A percentile compares a stretch with the other conserved stretches of the same genome.
These are phyloP conservation scores for Podaxis sp. DNA, from an alignment of 768 basidiomycete genomes.

Conservation along the genomic window DNA sequence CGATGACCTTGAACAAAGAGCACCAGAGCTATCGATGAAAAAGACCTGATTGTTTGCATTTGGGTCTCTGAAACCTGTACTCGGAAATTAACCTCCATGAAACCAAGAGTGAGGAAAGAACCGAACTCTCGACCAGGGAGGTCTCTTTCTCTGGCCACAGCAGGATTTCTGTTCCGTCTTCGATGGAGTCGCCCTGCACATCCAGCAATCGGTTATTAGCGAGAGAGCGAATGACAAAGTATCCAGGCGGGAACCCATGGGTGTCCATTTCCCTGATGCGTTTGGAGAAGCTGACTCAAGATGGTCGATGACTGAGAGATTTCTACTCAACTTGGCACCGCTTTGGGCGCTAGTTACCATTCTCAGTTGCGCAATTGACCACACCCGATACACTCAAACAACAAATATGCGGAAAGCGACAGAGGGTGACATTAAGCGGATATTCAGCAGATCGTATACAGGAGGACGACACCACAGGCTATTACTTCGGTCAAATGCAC, in stretches of 20 bases:
- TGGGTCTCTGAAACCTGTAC: conserved; percentile 44
- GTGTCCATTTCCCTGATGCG: conserved; percentile 19
- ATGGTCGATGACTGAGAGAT: background rate
- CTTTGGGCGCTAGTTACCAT: background rate
- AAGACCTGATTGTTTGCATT: conserved; percentile 81
- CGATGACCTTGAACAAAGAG: conserved; percentile 72
- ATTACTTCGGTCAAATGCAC: conserved; percentile 13
- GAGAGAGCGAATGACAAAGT: conserved; percentile 61
- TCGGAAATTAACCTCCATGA: background rate
- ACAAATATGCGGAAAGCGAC: background rate
- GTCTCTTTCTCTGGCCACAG: conserved; percentile 75
- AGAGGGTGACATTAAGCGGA: conserved; percentile 4
- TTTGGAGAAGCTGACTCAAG: background rate
- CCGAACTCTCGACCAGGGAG: conserved; percentile 75
- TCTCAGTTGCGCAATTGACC: background rate
- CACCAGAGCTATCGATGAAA: conserved; percentile 78
- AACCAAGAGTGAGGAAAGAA: background rate
- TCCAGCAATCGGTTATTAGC: conserved; percentile 58
- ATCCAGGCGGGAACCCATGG: conserved; percentile 52
- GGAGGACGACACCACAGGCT: conserved; percentile 1
- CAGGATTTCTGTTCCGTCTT: conserved; percentile 62
- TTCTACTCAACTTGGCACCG: background rate
- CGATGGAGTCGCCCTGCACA: conserved; percentile 48
- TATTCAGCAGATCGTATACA: conserved; percentile 12
- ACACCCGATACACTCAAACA: background rate